phyloP scores from a whole-genome alignment of 495 filamentous ascomycete genomes.

The Penicillium pancosmium region DNA sequence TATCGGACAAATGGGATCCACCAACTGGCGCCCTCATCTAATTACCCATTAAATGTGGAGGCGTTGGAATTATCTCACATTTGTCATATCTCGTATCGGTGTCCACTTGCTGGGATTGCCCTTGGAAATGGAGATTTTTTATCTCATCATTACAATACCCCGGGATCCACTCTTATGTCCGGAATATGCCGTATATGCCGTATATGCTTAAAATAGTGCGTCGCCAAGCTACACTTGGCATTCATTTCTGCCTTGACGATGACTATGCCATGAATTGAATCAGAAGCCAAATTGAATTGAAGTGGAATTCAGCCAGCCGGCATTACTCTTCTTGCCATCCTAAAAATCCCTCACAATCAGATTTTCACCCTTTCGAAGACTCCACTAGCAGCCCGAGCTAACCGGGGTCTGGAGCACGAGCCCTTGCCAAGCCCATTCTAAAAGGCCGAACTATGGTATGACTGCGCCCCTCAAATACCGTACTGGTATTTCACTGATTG shows the following conservation, averaged over 20 bases:
- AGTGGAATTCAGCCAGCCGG: background rate
- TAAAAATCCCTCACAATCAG: background rate
- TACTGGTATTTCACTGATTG: background rate
- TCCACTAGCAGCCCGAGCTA: background rate
- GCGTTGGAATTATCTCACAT: background rate
- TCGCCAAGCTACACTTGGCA: background rate
- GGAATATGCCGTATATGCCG: background rate
- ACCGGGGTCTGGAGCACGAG: no score
- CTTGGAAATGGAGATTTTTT: background rate
- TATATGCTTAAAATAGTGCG: background rate
- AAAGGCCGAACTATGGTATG: background rate
- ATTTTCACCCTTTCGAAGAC: background rate
- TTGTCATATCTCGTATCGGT: background rate
- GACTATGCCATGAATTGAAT: background rate
- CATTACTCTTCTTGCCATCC: background rate
- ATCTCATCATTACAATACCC: background rate
- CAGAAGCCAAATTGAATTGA: background rate
- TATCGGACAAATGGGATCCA: background rate
- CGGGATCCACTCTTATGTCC: background rate
- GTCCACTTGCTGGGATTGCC: background rate
- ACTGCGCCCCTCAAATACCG: background rate
- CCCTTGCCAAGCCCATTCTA: background rate
- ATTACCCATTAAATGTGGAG: background rate
- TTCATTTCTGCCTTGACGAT: background rate
- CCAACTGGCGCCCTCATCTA: background rate